These are phyloP conservation scores for Colletotrichum navitas DNA, from an alignment of 2,329 filamentous ascomycete species.

Conservation along the genomic window DNA sequence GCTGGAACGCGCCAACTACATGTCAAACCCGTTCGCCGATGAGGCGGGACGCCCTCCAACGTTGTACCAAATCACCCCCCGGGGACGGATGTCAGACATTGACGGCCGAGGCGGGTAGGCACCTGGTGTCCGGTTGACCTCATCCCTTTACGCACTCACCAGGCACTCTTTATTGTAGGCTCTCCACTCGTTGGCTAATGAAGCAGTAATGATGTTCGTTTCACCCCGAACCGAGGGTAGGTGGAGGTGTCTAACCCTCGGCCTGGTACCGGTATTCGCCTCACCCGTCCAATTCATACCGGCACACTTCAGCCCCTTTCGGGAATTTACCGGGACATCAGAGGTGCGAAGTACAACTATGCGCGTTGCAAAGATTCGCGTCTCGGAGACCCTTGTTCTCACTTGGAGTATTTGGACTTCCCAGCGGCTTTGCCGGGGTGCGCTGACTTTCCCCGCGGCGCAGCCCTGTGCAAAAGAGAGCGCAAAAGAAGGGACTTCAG, in stretches of 20 bases:
- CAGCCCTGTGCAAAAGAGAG: constrained; percentile 34
- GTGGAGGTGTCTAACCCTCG: constrained; percentile 20
- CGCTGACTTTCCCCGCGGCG: constrained; percentile 26
- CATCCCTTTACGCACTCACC: constrained; percentile 21
- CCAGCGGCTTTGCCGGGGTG: constrained; percentile 12
- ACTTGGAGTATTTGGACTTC: not conserved
- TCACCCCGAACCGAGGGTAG: constrained; percentile 28
- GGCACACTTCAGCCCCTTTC: constrained; percentile 8
- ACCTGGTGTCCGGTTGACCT: constrained; percentile 12
- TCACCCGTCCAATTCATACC: constrained; percentile 21
- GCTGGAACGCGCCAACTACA: constrained; percentile 1
- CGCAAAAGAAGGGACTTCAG: constrained; percentile 35
- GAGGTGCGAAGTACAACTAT: constrained; percentile 7
- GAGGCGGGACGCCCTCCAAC: constrained; percentile 7
- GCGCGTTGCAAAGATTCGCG: constrained; percentile 25
- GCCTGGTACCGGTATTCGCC: constrained; percentile 19
- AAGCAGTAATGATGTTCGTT: constrained; percentile 37
- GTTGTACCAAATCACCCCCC: not conserved
- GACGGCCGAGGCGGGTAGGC: not conserved
- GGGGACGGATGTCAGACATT: not conserved
- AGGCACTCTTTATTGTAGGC: constrained; percentile 11
- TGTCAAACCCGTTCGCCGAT: constrained; percentile 16
- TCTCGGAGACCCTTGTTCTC: constrained; percentile 34
- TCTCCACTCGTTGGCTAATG: constrained; percentile 30
- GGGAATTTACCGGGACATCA: constrained; percentile 19